phyloP scores from a whole-genome alignment of 345 rosid genomes.

The Pistacia atlantica region DNA sequence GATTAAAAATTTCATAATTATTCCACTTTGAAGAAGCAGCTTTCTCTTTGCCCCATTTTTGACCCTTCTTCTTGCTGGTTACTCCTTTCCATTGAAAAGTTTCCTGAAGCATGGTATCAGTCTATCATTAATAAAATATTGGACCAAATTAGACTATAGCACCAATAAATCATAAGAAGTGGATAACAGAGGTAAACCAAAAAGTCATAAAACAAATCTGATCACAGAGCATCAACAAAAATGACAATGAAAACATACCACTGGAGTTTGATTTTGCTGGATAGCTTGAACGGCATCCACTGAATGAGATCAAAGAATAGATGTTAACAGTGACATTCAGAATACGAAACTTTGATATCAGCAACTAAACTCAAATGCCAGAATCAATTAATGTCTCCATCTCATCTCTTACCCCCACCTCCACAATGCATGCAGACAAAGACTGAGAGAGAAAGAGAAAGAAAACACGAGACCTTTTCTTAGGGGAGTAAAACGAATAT shows the following conservation, averaged over 20 bases:
- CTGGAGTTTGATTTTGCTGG: conserved; percentile 46
- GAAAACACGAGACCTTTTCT: conserved; percentile 46
- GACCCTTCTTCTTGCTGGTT: conserved; percentile 89
- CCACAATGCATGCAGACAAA: neutral
- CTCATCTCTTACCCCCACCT: neutral
- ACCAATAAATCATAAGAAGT: neutral
- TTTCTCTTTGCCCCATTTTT: conserved; percentile 90
- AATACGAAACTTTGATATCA: conserved; percentile 3
- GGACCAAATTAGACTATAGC: neutral
- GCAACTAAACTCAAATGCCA: conserved; percentile 15
- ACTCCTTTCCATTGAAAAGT: conserved; percentile 76
- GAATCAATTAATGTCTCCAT: neutral
- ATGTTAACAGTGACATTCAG: conserved; percentile 7
- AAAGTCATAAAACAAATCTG: neutral
- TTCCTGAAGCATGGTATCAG: conserved; percentile 41
- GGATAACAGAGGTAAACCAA: neutral
- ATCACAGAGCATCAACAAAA: neutral
- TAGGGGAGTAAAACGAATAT: conserved; percentile 79
- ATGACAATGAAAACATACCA: conserved; percentile 45
- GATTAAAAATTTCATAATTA: conserved; percentile 36
- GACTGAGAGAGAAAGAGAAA: conserved; percentile 21
- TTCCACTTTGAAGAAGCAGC: conserved; percentile 46
- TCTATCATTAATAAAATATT: neutral
- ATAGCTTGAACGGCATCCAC: conserved; percentile 45
- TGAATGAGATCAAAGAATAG: conserved; percentile 33